phyloP scores from a whole-genome alignment of 805 yeast genomes.

The Zygotorulaspora chibaensis region DNA sequence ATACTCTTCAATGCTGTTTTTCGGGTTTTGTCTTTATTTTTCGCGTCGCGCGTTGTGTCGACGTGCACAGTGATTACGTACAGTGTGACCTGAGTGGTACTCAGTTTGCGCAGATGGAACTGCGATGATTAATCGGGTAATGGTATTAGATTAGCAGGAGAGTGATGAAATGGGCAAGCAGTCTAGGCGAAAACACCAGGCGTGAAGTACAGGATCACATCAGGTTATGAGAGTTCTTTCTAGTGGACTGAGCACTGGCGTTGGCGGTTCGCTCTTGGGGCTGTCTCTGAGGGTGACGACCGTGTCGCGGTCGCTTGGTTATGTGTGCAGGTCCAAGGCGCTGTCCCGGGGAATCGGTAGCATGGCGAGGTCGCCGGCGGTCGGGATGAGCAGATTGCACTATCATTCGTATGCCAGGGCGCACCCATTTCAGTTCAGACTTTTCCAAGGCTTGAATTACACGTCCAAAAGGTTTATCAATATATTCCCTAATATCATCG shows the following conservation, averaged over 20 bases:
- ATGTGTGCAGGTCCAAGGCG: neutral
- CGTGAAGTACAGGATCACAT: neutral
- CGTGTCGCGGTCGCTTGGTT: neutral
- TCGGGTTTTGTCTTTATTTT: neutral
- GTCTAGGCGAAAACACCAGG: neutral
- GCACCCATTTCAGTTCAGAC: slow-evolving; percentile 16
- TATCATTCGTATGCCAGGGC: slow-evolving; percentile 25
- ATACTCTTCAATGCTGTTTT: neutral
- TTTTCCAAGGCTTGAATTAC: slow-evolving; percentile 14
- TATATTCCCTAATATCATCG: slow-evolving; percentile 49
- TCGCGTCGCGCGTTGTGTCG: slow-evolving; percentile 1
- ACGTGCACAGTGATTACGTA: neutral
- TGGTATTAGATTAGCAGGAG: too few species aligned
- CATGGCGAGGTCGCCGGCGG: neutral
- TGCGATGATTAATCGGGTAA: neutral
- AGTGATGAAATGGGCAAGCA: neutral
- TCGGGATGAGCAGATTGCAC: slow-evolving; percentile 7
- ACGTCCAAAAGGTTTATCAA: slow-evolving; percentile 29
- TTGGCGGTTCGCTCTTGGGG: too few species aligned
- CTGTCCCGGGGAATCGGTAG: neutral
- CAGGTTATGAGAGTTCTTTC: neutral
- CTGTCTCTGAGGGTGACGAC: too few species aligned
- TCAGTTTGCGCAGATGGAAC: too few species aligned
- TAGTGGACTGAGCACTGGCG: too few species aligned
- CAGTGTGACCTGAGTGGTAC: neutral